Conservation (phyloP, 805 yeast genomes). For the Ogataea corticis region DNA sequence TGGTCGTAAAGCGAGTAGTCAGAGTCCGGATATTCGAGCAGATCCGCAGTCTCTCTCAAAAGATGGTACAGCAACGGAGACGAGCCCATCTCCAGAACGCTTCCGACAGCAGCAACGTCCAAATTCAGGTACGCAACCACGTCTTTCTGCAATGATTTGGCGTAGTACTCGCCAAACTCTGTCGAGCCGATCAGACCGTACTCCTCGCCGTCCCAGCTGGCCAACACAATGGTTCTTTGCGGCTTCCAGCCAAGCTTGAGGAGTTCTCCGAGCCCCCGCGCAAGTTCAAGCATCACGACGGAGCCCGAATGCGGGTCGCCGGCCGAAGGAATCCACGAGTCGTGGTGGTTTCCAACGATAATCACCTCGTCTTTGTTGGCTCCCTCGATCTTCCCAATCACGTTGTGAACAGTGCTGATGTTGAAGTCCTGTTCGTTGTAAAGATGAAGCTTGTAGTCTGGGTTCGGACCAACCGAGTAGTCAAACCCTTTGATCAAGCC, state of each 20-base stretch:
- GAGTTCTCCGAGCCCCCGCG: constrained; percentile 56
- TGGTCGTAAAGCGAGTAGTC: constrained; percentile 38
- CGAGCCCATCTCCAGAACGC: constrained; percentile 48
- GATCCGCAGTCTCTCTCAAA: constrained; percentile 44
- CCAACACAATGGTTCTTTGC: constrained; percentile 63
- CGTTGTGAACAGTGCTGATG: constrained; percentile 61
- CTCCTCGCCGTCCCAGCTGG: constrained; percentile 84
- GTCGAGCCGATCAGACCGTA: constrained; percentile 74
- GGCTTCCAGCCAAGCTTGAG: constrained; percentile 68
- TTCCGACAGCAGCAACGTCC: constrained; percentile 66
- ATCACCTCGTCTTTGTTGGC: constrained; percentile 53
- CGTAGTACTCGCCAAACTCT: constrained; percentile 69
- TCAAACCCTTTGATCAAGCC: constrained; percentile 39
- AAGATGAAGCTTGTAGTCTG: constrained; percentile 48
- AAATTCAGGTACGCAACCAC: constrained; percentile 69
- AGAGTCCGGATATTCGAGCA: constrained; percentile 47
- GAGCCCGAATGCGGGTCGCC: constrained; percentile 80
- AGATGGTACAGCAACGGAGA: constrained; percentile 60
- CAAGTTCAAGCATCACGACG: constrained; percentile 62
- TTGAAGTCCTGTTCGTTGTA: constrained; percentile 62
- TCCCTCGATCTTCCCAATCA: constrained; percentile 63
- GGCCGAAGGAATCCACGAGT: constrained; percentile 80
- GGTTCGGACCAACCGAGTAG: constrained; percentile 38
- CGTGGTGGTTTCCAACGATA: constrained; percentile 74
- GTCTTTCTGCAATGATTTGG: constrained; percentile 43